These are phyloP conservation scores for Alternaria sp. DNA, from an alignment of 2,329 filamentous ascomycete genomes.

Conservation along the genomic window DNA sequence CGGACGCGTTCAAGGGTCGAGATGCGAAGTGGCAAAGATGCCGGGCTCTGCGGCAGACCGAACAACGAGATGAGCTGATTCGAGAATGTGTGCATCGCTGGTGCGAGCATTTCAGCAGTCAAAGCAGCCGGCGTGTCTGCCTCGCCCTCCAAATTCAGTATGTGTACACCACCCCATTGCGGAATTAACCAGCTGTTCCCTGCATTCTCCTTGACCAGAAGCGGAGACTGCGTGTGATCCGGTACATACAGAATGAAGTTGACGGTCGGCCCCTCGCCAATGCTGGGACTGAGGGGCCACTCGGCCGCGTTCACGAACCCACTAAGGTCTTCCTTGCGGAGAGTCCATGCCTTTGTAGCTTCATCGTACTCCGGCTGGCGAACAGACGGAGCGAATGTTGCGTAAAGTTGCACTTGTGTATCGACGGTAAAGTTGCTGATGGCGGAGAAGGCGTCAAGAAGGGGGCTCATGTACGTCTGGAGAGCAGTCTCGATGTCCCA, in stretches of 20 bases:
- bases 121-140: conserved; percentile 58
- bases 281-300: conserved; percentile 94
- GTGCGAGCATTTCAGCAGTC: conserved; percentile 70
- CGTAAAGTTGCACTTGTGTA: conserved; percentile 94
- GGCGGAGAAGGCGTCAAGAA: conserved; percentile 77
- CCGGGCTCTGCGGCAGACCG: conserved; percentile 78
- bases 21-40: conserved; percentile 81
- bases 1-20: conserved; percentile 86
- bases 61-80: conserved; percentile 88
- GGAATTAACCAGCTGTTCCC: conserved; percentile 89
- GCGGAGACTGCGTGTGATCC: conserved; percentile 67
- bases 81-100: conserved; percentile 87
- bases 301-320: conserved; percentile 98
- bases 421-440: conserved; percentile 97
- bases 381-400: conserved; percentile 69
- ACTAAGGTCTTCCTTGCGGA: conserved; percentile 85
- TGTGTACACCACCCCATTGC: conserved; percentile 86
- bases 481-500: conserved; percentile 92
- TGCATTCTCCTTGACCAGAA: conserved; percentile 64
- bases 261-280: conserved; percentile 89
- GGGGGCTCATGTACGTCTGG: conserved; percentile 78
- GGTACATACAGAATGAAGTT: conserved; percentile 95
- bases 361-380: conserved; percentile 63
- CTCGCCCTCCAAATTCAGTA: conserved; percentile 64
- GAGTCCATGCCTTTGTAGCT: conserved; percentile 64